Conservation (phyloP, 192 early-diverging fungal genomes). For the Podila clonocystis region DNA sequence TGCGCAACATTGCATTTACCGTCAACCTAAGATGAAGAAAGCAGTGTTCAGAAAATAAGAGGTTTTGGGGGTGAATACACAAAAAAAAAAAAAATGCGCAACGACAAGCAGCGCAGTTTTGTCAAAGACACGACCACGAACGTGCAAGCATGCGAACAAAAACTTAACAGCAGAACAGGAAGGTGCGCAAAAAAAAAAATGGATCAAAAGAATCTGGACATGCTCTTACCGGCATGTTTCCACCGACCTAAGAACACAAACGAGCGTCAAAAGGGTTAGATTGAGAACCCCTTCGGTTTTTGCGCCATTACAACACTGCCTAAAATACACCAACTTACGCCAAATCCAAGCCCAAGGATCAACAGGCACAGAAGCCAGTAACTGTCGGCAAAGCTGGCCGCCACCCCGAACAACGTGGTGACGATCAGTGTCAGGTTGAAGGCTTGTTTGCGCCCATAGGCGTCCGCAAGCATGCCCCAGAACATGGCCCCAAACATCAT, state of each 20-base stretch:
- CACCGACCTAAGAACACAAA: conserved; percentile 55
- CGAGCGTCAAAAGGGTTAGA: background rate
- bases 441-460: conserved; percentile 75
- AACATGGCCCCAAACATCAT: conserved; percentile 86
- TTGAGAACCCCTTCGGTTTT: too few species aligned
- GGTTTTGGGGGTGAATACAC: too few species aligned
- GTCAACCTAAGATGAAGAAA: conserved; percentile 17
- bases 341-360: conserved; percentile 77
- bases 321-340: conserved; percentile 60
- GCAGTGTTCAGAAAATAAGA: too few species aligned
- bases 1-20: conserved; percentile 16
- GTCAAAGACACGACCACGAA: background rate
- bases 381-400: conserved; percentile 71
- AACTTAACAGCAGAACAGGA: background rate
- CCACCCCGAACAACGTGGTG: conserved; percentile 74
- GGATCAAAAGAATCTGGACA: background rate
- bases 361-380: conserved; percentile 71
- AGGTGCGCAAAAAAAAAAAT: background rate
- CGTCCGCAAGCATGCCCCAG: conserved; percentile 83
- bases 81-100: too few species aligned
- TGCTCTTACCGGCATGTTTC: conserved; percentile 54
- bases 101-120: too few species aligned
- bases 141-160: background rate
- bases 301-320: too few species aligned
- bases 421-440: conserved; percentile 82